phyloP scores from a whole-genome alignment of 2,329 filamentous ascomycete genomes.

The Diaporthe sp. region DNA sequence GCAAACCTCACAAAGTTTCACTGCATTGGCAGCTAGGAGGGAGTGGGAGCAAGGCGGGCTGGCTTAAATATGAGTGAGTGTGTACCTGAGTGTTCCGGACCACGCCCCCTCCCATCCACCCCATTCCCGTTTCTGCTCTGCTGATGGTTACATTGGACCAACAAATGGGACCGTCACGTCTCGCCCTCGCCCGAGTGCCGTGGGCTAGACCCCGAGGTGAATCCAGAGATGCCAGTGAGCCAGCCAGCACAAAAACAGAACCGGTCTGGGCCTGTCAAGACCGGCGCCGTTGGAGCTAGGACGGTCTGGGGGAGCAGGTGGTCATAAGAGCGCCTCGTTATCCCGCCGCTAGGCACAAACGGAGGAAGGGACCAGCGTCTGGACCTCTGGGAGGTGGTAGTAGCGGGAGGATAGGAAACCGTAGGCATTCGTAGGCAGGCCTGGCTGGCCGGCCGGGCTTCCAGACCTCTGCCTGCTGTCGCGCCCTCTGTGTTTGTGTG shows the following conservation, averaged over 20 bases:
- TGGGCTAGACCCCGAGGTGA: constrained; percentile 12
- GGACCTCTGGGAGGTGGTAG: background rate
- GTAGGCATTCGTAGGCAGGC: background rate
- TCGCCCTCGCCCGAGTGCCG: constrained; percentile 13
- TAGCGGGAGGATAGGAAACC: background rate
- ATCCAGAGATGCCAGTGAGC: constrained; percentile 8
- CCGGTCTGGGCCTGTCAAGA: constrained; percentile 30
- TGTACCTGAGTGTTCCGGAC: constrained; percentile 16
- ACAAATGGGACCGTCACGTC: background rate
- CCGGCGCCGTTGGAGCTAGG: constrained; percentile 34
- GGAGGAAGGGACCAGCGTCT: constrained; percentile 10
- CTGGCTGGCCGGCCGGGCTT: background rate
- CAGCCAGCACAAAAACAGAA: background rate
- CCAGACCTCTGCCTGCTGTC: constrained; percentile 12
- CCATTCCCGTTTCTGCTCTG: background rate
- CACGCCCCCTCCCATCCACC: background rate
- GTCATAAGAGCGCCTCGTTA: background rate
- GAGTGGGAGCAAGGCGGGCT: background rate
- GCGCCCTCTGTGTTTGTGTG: constrained; percentile 20
- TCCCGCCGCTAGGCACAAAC: constrained; percentile 12
- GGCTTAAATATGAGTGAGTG: constrained; percentile 24
- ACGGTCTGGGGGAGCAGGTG: constrained; percentile 13
- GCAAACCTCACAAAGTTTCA: constrained; percentile 28
- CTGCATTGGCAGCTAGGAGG: background rate
- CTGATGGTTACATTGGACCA: constrained; percentile 31